Percentiles rank a stretch among this genome's conserved stretches.
Conservation (phyloP, 768 basidiomycete genomes). For the Boletus eberwhitei region DNA sequence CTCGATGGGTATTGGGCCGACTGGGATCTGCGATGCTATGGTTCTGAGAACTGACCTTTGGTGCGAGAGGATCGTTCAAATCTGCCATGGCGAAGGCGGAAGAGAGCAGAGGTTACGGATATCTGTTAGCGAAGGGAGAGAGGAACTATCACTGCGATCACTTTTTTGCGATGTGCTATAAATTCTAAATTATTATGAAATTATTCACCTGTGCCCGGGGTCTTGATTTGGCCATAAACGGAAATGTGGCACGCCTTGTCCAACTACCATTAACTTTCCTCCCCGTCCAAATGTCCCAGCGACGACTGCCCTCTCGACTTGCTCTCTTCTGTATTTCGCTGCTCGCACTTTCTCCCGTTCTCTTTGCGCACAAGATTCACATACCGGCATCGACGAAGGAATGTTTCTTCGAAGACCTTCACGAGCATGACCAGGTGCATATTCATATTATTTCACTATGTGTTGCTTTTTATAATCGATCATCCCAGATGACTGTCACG, state of each 20-base stretch:
- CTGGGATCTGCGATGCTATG: neutral
- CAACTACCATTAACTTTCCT: too few species aligned
- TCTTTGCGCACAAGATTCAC: conserved; percentile 68
- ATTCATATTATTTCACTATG: neutral
- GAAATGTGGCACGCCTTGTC: neutral
- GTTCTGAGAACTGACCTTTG: conserved; percentile 52
- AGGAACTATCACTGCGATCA: conserved; percentile 24
- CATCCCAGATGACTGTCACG: conserved; percentile 90
- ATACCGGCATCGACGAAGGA: conserved; percentile 80
- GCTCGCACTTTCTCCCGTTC: conserved; percentile 29
- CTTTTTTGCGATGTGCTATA: conserved; percentile 14
- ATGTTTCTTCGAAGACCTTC: conserved; percentile 95
- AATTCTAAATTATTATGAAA: conserved; percentile 7
- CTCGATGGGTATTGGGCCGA: conserved; percentile 17
- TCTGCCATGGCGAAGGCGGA: conserved; percentile 49
- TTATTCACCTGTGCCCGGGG: conserved; percentile 25
- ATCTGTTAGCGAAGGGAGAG: conserved; percentile 16
- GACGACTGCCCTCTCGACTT: conserved; percentile 34
- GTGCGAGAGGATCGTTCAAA: conserved; percentile 59
- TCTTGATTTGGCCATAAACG: conserved; percentile 12
- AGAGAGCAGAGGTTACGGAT: conserved; percentile 1
- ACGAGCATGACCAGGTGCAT: conserved; percentile 81
- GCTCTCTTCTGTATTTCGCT: conserved; percentile 41
- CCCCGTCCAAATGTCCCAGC: conserved; percentile 33
- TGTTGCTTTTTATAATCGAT: neutral